Evolutionary conservation across 306 rosid species (phyloP), one percentile per base, ranked within the genome.

Genomic region (Sphenostylis stenocarpa): DNA sequence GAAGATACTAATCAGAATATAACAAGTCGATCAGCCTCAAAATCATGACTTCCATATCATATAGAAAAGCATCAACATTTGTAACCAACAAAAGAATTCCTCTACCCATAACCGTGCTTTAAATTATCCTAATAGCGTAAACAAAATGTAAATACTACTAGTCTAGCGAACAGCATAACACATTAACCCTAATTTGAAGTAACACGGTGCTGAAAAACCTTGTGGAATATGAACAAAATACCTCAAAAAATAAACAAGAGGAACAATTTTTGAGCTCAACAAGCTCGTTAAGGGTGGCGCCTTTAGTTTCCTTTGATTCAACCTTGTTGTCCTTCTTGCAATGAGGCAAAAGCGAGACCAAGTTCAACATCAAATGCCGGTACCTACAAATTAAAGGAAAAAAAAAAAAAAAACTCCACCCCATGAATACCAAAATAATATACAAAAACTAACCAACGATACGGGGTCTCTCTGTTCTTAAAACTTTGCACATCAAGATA

Each of bases 271-370:
- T 85, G 14, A 95, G 90, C 86, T 96, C 99, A 12, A 91, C 99
- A 53, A 96, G 96, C 83, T 96, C 98, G 2, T 96, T 96, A 60
- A 96, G 72, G 3, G 98, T 89, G 15, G 96, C 89, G 6, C 98
- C 97, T 56, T 96, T 95, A 43, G 89, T 92, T 55, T 89, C 87
- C 85, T 85, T 92, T 1, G 98, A 88, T 82, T 96, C 99, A 24
- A 96, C 93, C 88, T 96, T 96, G 86, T 81, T 96, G 72, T 96
- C 99, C 94, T 89, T 96, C 90, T 96, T 96, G 79, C 90, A 87
- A 47, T 96, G 99, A 17, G 99, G 99, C 83, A 96, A 75, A 62
- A 96, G 86, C 9, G 96, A 90, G 56, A 91, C 98, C 81, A 96
- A 14, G 73, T 96, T 96, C 93, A 92, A 85, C 99, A 96, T 92